Conservation (phyloP, 1,284 basidiomycete species). For the Melampsora larici-populina region DNA sequence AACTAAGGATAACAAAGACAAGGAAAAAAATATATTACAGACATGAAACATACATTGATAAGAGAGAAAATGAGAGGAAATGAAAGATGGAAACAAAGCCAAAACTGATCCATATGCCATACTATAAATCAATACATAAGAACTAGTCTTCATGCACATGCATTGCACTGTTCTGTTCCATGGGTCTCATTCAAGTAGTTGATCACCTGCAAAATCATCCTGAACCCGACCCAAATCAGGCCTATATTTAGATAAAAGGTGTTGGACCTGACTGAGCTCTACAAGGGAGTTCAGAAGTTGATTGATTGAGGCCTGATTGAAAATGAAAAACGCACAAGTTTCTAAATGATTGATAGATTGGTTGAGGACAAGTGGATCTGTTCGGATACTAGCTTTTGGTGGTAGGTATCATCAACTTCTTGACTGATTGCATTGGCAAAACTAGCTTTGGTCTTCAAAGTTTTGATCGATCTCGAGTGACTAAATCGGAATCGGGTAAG, state of each 20-base stretch:
- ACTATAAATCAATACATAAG: no score
- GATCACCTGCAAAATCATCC: neutral
- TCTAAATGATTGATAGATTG: constrained; percentile 49
- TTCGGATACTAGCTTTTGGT: neutral
- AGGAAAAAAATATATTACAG: no score
- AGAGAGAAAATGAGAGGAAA: no score
- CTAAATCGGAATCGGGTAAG: constrained; percentile 4
- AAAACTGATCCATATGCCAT: no score
- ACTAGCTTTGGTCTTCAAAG: constrained; percentile 21
- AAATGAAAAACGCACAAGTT: constrained; percentile 48
- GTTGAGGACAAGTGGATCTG: neutral
- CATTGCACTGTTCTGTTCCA: no score
- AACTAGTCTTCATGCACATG: no score
- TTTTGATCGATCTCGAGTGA: neutral
- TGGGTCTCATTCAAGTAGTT: no score
- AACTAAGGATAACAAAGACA: no score
- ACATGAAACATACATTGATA: no score
- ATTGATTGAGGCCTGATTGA: constrained; percentile 45
- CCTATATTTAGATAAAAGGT: neutral
- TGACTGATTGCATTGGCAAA: constrained; percentile 36
- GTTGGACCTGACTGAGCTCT: neutral
- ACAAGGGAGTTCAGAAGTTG: neutral
- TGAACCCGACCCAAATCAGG: neutral
- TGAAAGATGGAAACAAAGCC: no score
- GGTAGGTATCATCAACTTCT: constrained; percentile 7